These are phyloP conservation scores for Xylaria sp. DNA, from an alignment of 2,329 filamentous ascomycete species.

Conservation along the genomic window DNA sequence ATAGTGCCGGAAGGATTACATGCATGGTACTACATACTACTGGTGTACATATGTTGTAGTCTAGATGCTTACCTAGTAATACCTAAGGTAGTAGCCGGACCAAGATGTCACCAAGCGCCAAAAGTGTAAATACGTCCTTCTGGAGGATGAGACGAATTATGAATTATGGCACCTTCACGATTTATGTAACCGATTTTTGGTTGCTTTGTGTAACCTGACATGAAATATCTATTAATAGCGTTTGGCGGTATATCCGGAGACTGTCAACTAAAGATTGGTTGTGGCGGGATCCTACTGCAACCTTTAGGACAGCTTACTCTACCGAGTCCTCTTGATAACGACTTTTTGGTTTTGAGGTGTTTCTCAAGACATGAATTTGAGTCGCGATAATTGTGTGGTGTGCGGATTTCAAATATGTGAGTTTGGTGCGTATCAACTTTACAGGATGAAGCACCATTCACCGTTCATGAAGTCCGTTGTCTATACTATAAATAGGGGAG, in stretches of 20 bases:
- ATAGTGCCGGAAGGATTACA: background rate
- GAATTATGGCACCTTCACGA: background rate
- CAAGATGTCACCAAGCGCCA: background rate
- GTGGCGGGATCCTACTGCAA: background rate
- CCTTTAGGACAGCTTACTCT: background rate
- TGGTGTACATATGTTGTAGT: too few relatives aligned
- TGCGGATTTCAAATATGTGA: background rate
- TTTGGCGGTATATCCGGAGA: background rate
- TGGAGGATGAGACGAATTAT: background rate
- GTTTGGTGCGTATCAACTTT: background rate
- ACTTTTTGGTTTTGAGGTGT: background rate
- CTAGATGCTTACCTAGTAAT: too few relatives aligned
- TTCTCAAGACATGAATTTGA: background rate
- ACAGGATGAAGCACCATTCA: background rate
- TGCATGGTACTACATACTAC: constrained; percentile 7
- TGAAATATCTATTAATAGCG: constrained; percentile 4
- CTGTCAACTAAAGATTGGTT: background rate
- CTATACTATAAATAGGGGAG: background rate
- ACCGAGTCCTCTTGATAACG: too few relatives aligned
- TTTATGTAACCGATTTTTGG: background rate
- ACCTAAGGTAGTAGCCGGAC: background rate
- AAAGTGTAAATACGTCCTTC: background rate
- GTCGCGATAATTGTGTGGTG: background rate
- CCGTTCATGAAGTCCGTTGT: background rate
- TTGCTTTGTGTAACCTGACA: background rate